phyloP scores from a whole-genome alignment of 257 asterid species.

The Echium plantagineum region DNA sequence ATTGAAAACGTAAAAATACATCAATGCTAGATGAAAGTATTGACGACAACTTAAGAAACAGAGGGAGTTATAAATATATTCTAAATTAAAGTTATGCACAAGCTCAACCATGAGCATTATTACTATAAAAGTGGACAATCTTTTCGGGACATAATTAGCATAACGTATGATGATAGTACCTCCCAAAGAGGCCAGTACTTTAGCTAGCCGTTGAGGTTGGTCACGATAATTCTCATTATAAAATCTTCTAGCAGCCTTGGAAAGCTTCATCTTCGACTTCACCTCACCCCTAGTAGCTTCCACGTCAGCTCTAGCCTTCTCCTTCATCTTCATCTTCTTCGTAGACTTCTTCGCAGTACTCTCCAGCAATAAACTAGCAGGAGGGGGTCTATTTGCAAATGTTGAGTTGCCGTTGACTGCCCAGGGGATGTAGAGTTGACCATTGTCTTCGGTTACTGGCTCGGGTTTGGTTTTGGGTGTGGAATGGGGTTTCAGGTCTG shows the following conservation, averaged over 20 bases:
- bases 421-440: slow-evolving; percentile 58
- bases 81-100: too few relatives aligned
- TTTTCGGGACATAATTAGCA: neutral
- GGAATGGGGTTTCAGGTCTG: slow-evolving; percentile 19
- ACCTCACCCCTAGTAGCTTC: slow-evolving; percentile 15
- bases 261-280: slow-evolving; percentile 41
- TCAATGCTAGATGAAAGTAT: too few relatives aligned
- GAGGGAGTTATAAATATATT: too few relatives aligned
- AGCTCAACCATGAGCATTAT: too few relatives aligned
- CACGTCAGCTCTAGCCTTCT: slow-evolving; percentile 16
- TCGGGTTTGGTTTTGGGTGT: slow-evolving; percentile 15
- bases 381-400: slow-evolving; percentile 30
- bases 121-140: too few relatives aligned
- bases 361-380: slow-evolving; percentile 40
- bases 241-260: slow-evolving; percentile 94
- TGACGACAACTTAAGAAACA: too few relatives aligned
- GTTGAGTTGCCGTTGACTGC: slow-evolving; percentile 48
- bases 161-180: slow-evolving; percentile 26
- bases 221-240: slow-evolving; percentile 80
- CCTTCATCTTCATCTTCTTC: slow-evolving; percentile 25
- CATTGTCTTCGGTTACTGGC: slow-evolving; percentile 20
- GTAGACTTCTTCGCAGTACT: slow-evolving; percentile 47
- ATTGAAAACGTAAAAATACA: too few relatives aligned
- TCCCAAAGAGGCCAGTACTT: slow-evolving; percentile 92
- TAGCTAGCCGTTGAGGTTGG: slow-evolving; percentile 77